phyloP scores from a whole-genome alignment of 768 basidiomycete species.

The Suillus sp. region DNA sequence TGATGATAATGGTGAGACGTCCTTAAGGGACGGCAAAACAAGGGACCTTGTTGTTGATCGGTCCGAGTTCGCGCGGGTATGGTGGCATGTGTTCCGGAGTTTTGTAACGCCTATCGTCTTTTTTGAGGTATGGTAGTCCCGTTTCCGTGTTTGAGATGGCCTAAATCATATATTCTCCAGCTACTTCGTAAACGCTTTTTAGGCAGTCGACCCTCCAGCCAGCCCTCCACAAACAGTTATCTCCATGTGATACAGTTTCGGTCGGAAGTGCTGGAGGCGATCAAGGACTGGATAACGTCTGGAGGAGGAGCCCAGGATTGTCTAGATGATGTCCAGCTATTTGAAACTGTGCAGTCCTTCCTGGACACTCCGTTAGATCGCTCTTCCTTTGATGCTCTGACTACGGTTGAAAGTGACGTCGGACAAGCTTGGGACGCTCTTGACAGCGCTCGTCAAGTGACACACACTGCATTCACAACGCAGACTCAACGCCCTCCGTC shows the following conservation, averaged over 20 bases:
- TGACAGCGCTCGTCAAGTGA: slow-evolving; percentile 41
- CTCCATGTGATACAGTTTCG: slow-evolving; percentile 52
- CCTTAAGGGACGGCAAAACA: slow-evolving; percentile 71
- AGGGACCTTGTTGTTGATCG: slow-evolving; percentile 73
- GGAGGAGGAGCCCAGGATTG: slow-evolving; percentile 82
- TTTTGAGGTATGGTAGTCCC: slow-evolving; percentile 65
- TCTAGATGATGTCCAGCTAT: slow-evolving; percentile 70
- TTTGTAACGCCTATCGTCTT: slow-evolving; percentile 81
- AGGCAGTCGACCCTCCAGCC: slow-evolving; percentile 45
- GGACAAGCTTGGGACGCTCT: slow-evolving; percentile 49
- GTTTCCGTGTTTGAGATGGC: background rate
- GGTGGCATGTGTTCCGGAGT: slow-evolving; percentile 85
- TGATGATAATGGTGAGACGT: slow-evolving; percentile 87
- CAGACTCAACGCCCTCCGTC: slow-evolving; percentile 64
- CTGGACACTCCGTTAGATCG: slow-evolving; percentile 58
- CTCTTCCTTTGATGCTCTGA: slow-evolving; percentile 40
- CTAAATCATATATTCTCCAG: slow-evolving; percentile 38
- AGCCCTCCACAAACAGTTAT: slow-evolving; percentile 44
- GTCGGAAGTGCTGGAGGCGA: slow-evolving; percentile 62
- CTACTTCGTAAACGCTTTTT: slow-evolving; percentile 76
- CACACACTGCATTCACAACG: slow-evolving; percentile 49
- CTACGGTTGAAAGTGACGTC: slow-evolving; percentile 45
- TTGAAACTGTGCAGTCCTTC: slow-evolving; percentile 59
- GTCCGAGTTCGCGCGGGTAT: slow-evolving; percentile 69
- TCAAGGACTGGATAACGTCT: slow-evolving; percentile 70